phyloP scores from a whole-genome alignment of 331 rosid species.

The Stylosanthes scabra region DNA sequence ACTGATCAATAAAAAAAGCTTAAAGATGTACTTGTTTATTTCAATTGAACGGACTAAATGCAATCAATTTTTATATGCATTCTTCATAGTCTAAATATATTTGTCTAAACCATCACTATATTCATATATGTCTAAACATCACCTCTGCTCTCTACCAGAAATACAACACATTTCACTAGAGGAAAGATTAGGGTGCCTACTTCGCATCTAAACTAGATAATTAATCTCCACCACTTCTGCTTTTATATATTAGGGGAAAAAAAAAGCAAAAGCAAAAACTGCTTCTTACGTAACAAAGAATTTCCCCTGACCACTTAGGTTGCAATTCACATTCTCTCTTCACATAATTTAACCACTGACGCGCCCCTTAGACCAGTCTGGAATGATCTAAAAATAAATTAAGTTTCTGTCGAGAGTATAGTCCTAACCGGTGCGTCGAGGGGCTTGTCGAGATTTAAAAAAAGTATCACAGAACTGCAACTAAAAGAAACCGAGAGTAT shows the following conservation, averaged over 20 bases:
- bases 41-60: too few relatives aligned
- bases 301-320: slow-evolving; percentile 39
- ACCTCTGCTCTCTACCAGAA: slow-evolving; percentile 35
- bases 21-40: too few relatives aligned
- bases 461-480: too few relatives aligned
- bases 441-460: too few relatives aligned
- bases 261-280: slow-evolving; percentile 38
- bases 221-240: slow-evolving; percentile 40
- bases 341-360: too few relatives aligned
- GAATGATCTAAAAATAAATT: too few relatives aligned
- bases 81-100: background rate
- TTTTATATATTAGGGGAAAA: slow-evolving; percentile 37
- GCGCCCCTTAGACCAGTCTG: too few relatives aligned
- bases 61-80: slow-evolving; percentile 33
- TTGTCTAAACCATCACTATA: slow-evolving; percentile 33
- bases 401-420: too few relatives aligned
- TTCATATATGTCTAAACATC: slow-evolving; percentile 36
- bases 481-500: too few relatives aligned
- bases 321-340: too few relatives aligned
- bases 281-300: slow-evolving; percentile 39
- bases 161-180: slow-evolving; percentile 40
- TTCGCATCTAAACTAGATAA: slow-evolving; percentile 38
- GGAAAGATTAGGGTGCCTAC: slow-evolving; percentile 42
- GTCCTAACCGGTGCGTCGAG: too few relatives aligned
- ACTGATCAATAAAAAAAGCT: too few relatives aligned